phyloP scores from a whole-genome alignment of 1,284 basidiomycete species.

The Marasmius oreades region DNA sequence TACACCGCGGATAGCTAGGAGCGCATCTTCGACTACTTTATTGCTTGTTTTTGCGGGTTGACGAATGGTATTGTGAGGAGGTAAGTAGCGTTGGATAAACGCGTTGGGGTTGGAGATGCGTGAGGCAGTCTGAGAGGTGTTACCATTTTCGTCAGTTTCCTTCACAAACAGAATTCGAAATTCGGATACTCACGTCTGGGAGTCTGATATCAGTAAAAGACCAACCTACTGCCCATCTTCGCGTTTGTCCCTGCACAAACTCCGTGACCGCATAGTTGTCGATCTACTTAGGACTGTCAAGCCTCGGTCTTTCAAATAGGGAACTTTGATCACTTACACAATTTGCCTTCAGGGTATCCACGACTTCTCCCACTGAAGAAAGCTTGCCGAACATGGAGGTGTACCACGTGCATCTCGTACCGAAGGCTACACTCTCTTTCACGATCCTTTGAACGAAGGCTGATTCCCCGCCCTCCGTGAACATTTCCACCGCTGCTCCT shows the following conservation, averaged over 20 bases:
- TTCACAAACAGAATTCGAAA: constrained; percentile 2
- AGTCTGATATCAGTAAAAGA: constrained; percentile 62
- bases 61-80: constrained; percentile 48
- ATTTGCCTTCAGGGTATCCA: constrained; percentile 49
- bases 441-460: constrained; percentile 80
- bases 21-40: constrained; percentile 23
- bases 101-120: constrained; percentile 44
- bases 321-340: constrained; percentile 37
- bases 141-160: too few relatives aligned
- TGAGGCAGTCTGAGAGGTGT: constrained; percentile 38
- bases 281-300: constrained; percentile 42
- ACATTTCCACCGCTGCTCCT: constrained; percentile 81
- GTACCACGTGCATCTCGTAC: constrained; percentile 70
- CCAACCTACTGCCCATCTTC: constrained; percentile 90
- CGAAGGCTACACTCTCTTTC: constrained; percentile 56
- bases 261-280: constrained; percentile 84
- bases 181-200: constrained; percentile 64
- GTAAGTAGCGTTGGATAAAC: constrained; percentile 47
- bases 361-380: constrained; percentile 64
- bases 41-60: constrained; percentile 28
- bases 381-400: constrained; percentile 90
- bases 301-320: background rate
- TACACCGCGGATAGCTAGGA: constrained; percentile 34
- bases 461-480: constrained; percentile 83
- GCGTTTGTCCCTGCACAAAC: constrained; percentile 81